phyloP scores from a whole-genome alignment of 108 stramenopile genomes.

The Cyclotella sp. region DNA sequence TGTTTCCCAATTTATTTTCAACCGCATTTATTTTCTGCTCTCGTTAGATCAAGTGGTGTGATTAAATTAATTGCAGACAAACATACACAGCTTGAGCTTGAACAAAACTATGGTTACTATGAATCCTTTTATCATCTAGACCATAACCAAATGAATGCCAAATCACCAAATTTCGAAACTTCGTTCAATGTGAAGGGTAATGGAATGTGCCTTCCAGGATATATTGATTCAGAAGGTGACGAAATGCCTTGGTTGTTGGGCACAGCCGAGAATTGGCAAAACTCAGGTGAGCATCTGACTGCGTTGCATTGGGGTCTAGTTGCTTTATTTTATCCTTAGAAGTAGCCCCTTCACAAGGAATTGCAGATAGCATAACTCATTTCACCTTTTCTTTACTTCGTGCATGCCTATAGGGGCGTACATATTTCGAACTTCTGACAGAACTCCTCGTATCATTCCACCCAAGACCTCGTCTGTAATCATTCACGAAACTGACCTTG shows the following conservation, averaged over 20 bases:
- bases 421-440: constrained; percentile 86
- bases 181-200: constrained; percentile 20
- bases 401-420: constrained; percentile 67
- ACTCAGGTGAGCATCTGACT: constrained; percentile 63
- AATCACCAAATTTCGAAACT: neutral
- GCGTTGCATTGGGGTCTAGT: too few relatives aligned
- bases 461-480: constrained; percentile 15
- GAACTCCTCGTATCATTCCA: constrained; percentile 34
- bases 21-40: neutral
- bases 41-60: constrained; percentile 42
- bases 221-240: constrained; percentile 48
- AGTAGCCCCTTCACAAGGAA: neutral
- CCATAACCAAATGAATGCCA: neutral
- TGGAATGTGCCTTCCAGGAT: constrained; percentile 51
- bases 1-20: neutral
- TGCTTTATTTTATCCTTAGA: too few relatives aligned
- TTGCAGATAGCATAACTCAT: neutral
- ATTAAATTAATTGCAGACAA: constrained; percentile 45
- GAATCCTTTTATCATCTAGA: constrained; percentile 45
- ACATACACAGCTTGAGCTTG: constrained; percentile 34
- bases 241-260: constrained; percentile 46
- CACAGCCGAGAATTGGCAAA: constrained; percentile 48
- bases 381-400: neutral
- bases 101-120: constrained; percentile 62
- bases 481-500: constrained; percentile 42